Conservation (phyloP, 768 basidiomycete genomes). For the Cystofilobasidium bisporidii region DNA sequence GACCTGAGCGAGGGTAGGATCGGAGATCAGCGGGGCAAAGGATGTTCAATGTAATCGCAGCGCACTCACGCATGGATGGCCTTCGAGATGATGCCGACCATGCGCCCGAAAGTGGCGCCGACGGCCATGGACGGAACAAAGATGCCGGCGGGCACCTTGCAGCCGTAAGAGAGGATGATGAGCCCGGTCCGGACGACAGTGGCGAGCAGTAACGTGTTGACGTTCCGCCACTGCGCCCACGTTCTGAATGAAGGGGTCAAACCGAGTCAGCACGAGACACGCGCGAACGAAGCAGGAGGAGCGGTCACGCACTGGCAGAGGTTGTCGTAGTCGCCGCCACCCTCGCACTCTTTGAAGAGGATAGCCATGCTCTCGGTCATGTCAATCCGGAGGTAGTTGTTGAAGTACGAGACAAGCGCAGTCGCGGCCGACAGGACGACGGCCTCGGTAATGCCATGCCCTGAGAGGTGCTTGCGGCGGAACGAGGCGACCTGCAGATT, state of each 20-base stretch:
- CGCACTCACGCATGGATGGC: slow-evolving; percentile 65
- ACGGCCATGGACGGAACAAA: slow-evolving; percentile 99
- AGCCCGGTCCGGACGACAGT: slow-evolving; percentile 77
- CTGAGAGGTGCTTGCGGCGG: slow-evolving; percentile 75
- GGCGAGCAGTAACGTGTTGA: slow-evolving; percentile 81
- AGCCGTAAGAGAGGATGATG: slow-evolving; percentile 87
- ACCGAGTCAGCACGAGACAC: no score
- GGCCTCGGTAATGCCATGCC: slow-evolving; percentile 80
- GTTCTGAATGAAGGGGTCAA: slow-evolving; percentile 52
- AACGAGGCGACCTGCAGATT: slow-evolving; percentile 92
- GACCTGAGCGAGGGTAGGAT: slow-evolving; percentile 50
- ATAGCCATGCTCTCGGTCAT: slow-evolving; percentile 96
- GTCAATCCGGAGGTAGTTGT: slow-evolving; percentile 86
- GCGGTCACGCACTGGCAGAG: slow-evolving; percentile 74
- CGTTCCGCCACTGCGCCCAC: slow-evolving; percentile 84
- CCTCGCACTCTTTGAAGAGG: slow-evolving; percentile 90
- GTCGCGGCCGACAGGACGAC: slow-evolving; percentile 77
- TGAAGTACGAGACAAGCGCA: slow-evolving; percentile 84
- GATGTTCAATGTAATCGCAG: no score
- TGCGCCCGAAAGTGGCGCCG: slow-evolving; percentile 90
- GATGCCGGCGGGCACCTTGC: slow-evolving; percentile 93
- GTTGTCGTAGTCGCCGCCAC: slow-evolving; percentile 78
- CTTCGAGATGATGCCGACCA: slow-evolving; percentile 94
- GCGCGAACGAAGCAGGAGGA: neutral
- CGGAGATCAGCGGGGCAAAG: no score